phyloP scores from a whole-genome alignment of 2,329 filamentous ascomycete genomes.

The Diaporthe amygdali region DNA sequence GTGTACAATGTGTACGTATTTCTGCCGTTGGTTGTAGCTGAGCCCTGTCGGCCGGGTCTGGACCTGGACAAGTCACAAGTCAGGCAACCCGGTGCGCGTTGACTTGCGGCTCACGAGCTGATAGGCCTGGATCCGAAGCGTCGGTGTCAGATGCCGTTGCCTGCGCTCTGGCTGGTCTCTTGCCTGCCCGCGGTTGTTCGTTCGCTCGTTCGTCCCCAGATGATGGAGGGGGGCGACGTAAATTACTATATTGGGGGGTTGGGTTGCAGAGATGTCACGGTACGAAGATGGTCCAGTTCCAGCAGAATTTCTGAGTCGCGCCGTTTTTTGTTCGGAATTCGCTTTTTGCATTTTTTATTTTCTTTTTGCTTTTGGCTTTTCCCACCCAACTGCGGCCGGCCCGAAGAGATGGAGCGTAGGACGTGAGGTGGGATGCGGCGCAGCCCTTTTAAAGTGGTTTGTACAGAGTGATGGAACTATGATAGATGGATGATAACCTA shows the following conservation, averaged over 20 bases:
- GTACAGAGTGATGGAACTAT: neutral
- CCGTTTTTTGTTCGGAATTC: neutral
- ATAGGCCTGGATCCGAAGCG: slow-evolving; percentile 17
- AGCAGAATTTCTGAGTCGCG: neutral
- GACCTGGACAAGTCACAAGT: slow-evolving; percentile 17
- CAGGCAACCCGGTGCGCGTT: neutral
- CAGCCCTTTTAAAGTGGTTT: neutral
- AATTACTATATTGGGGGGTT: neutral
- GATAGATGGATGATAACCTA: neutral
- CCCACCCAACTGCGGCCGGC: neutral
- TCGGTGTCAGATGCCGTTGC: slow-evolving; percentile 21
- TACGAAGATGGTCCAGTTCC: neutral
- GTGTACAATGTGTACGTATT: neutral
- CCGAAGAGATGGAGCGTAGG: neutral
- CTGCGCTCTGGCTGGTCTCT: neutral
- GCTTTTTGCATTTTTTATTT: neutral
- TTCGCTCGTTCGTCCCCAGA: neutral
- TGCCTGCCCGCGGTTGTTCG: neutral
- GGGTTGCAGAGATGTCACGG: neutral
- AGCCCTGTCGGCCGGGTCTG: slow-evolving; percentile 5
- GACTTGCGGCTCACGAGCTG: slow-evolving; percentile 13
- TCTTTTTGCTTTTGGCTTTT: neutral
- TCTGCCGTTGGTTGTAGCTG: neutral
- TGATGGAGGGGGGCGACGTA: neutral
- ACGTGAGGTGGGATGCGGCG: neutral